Conservation (phyloP, 2,329 filamentous ascomycete species). For the Arthrobotrys musiformis region DNA sequence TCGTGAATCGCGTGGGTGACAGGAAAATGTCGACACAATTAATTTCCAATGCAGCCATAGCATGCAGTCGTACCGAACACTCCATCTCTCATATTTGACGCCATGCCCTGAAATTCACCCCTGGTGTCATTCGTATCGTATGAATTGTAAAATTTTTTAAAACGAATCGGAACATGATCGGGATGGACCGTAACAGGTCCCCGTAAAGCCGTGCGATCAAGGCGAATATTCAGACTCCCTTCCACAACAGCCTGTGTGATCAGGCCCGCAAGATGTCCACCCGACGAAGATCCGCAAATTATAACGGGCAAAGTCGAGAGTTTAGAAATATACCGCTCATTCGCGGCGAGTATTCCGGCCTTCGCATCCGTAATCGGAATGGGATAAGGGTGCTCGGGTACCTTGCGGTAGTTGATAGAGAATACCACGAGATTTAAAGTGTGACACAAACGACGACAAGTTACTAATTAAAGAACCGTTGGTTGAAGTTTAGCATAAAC, state of each 20-base stretch:
- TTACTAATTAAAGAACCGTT: slow-evolving; percentile 32
- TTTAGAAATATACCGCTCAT: slow-evolving; percentile 40
- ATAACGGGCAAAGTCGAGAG: slow-evolving; percentile 44
- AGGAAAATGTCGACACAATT: slow-evolving; percentile 3
- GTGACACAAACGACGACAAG: slow-evolving; percentile 50
- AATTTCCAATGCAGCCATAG: no score
- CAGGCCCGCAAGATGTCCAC: slow-evolving; percentile 43
- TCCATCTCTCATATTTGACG: slow-evolving; percentile 49
- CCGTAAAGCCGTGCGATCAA: slow-evolving; percentile 38
- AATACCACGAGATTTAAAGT: slow-evolving; percentile 53
- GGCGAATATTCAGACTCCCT: slow-evolving; percentile 34
- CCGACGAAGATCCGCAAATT: slow-evolving; percentile 51
- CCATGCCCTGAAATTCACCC: slow-evolving; percentile 49
- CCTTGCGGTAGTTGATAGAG: slow-evolving; percentile 56
- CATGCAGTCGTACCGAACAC: slow-evolving; percentile 47
- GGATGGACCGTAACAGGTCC: slow-evolving; percentile 52
- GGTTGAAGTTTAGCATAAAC: background rate
- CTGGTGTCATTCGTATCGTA: slow-evolving; percentile 43
- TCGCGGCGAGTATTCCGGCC: slow-evolving; percentile 34
- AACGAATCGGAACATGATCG: slow-evolving; percentile 49
- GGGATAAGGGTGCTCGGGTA: slow-evolving; percentile 54
- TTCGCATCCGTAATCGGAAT: slow-evolving; percentile 51
- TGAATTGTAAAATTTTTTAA: slow-evolving; percentile 31
- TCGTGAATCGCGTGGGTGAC: slow-evolving; percentile 47
- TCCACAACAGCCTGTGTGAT: slow-evolving; percentile 42